phyloP scores from a whole-genome alignment of 2,329 filamentous ascomycete species.

The Colletotrichum gigasporum region DNA sequence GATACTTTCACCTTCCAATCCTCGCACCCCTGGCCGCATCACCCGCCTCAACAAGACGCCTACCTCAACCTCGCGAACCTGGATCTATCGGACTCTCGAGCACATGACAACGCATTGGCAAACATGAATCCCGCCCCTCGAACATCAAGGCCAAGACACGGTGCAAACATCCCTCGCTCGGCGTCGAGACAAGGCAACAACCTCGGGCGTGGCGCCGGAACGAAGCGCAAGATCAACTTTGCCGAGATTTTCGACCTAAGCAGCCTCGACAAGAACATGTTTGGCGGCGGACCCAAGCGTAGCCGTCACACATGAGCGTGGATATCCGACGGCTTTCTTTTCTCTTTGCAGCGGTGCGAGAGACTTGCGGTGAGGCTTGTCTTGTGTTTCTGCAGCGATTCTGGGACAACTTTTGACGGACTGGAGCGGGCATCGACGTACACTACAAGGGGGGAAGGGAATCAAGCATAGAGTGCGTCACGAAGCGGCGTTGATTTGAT shows the following conservation, averaged over 20 bases:
- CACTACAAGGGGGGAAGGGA: conserved; percentile 9
- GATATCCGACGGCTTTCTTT: neutral
- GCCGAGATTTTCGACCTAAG: conserved; percentile 80
- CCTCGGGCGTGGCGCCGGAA: conserved; percentile 71
- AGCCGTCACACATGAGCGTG: conserved; percentile 53
- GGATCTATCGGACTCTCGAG: conserved; percentile 63
- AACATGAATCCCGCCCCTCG: conserved; percentile 34
- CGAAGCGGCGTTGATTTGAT: conserved; percentile 27
- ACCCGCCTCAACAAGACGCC: conserved; percentile 57
- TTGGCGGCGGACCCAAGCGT: conserved; percentile 59
- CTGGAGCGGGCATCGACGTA: conserved; percentile 30
- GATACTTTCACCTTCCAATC: conserved; percentile 78
- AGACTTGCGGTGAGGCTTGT: neutral
- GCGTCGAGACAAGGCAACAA: conserved; percentile 42
- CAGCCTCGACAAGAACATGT: conserved; percentile 70
- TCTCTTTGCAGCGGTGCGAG: conserved; percentile 17
- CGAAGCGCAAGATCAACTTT: conserved; percentile 78
- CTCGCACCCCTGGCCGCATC: conserved; percentile 57
- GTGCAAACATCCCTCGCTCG: conserved; percentile 26
- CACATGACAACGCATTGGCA: conserved; percentile 47
- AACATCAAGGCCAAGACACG: conserved; percentile 27
- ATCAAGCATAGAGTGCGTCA: conserved; percentile 24
- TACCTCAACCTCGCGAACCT: conserved; percentile 71
- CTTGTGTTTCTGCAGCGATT: conserved; percentile 13
- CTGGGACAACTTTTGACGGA: conserved; percentile 22